phyloP scores from a whole-genome alignment of 257 asterid species.

The Apocynum venetum region DNA sequence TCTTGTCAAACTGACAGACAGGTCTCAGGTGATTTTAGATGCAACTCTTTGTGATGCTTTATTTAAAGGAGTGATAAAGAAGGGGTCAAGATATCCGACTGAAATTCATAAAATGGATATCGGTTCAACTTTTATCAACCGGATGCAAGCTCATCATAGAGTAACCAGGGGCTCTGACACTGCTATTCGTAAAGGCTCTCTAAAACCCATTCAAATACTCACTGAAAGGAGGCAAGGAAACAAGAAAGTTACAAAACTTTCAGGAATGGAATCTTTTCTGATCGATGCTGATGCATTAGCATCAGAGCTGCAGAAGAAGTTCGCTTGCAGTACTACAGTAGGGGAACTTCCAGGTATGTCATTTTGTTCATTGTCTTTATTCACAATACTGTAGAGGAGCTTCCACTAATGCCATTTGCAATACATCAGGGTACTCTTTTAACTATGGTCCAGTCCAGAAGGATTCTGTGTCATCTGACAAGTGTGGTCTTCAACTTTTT shows the following conservation, averaged over 20 bases:
- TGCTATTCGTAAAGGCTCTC: conserved; percentile 74
- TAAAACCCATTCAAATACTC: conserved; percentile 79
- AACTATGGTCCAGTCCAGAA: not conserved
- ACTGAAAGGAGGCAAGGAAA: conserved; percentile 96
- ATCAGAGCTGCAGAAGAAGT: conserved; percentile 97
- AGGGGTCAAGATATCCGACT: conserved; percentile 81
- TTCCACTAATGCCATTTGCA: not conserved
- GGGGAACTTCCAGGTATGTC: conserved; percentile 91
- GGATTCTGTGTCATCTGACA: not conserved
- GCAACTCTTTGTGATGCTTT: conserved; percentile 82
- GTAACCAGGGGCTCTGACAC: conserved; percentile 67
- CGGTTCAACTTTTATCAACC: conserved; percentile 58
- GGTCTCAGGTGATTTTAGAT: conserved; percentile 64
- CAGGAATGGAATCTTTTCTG: conserved; percentile 90
- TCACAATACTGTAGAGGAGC: not conserved
- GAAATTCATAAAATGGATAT: conserved; percentile 86
- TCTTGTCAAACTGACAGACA: conserved; percentile 67
- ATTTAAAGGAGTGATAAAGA: conserved; percentile 87
- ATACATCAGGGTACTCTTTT: not conserved
- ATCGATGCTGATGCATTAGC: conserved; percentile 79
- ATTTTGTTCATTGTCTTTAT: conserved; percentile 2
- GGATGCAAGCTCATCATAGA: conserved; percentile 85
- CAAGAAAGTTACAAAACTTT: conserved; percentile 83
- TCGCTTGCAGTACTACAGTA: conserved; percentile 87
- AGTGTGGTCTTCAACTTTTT: not conserved